phyloP scores from a whole-genome alignment of 2,329 filamentous ascomycete genomes.

The Lachnellula arida region DNA sequence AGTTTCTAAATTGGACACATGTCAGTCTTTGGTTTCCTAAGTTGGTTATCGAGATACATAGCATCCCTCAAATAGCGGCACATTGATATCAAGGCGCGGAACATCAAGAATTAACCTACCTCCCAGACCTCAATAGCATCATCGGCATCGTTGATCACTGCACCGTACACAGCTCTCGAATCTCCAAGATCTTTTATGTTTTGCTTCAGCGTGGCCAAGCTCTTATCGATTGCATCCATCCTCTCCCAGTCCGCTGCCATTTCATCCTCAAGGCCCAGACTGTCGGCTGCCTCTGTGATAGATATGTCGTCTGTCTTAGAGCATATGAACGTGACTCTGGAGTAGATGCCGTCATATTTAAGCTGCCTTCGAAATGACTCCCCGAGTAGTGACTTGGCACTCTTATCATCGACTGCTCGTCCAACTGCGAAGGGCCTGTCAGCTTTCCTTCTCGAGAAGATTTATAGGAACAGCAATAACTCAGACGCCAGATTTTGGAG shows the following conservation, averaged over 20 bases:
- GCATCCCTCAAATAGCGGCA: too few relatives aligned
- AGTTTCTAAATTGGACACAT: constrained; percentile 18
- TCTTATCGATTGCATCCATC: constrained; percentile 21
- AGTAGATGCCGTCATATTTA: constrained; percentile 52
- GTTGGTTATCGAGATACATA: too few relatives aligned
- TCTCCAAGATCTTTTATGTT: constrained; percentile 30
- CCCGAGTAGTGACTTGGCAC: constrained; percentile 51
- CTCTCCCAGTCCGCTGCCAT: constrained; percentile 33
- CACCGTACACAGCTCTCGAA: constrained; percentile 32
- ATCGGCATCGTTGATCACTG: constrained; percentile 34
- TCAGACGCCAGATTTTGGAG: too few relatives aligned
- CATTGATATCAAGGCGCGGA: neutral
- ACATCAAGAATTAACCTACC: neutral
- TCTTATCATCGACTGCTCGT: constrained; percentile 55
- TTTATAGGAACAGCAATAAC: too few relatives aligned
- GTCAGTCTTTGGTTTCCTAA: too few relatives aligned
- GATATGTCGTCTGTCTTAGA: constrained; percentile 59
- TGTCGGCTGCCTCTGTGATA: constrained; percentile 34
- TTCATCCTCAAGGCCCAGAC: constrained; percentile 35
- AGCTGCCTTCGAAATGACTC: constrained; percentile 54
- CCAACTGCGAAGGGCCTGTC: constrained; percentile 33
- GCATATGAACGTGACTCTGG: constrained; percentile 55
- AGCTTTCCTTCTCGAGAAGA: too few relatives aligned
- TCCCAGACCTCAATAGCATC: constrained; percentile 44
- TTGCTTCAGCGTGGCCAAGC: constrained; percentile 16